A percentile compares a stretch with the other conserved stretches of the same genome.
These are phyloP conservation scores for Nephromyces sp. DNA, from an alignment of 169 alveolate genomes.

Conservation along the genomic window DNA sequence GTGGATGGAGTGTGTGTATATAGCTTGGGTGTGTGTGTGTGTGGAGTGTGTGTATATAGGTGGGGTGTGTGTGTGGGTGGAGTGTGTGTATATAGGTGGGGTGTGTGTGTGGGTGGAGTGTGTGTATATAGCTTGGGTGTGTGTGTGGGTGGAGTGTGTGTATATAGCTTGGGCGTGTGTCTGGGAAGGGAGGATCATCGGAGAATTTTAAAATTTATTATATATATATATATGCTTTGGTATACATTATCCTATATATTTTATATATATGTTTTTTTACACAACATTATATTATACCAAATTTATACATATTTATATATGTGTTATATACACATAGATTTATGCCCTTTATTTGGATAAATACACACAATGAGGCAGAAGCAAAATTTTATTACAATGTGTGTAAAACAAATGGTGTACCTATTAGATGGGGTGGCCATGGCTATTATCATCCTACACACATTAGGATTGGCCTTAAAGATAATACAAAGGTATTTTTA, in stretches of 20 bases:
- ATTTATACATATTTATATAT: neutral
- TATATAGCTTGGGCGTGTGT: too few relatives aligned
- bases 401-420: constrained; percentile 12
- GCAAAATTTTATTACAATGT: neutral
- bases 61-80: too few relatives aligned
- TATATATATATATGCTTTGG: neutral
- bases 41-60: too few relatives aligned
- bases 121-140: too few relatives aligned
- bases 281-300: too few relatives aligned
- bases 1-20: too few relatives aligned
- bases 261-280: too few relatives aligned
- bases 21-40: too few relatives aligned
- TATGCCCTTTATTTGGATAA: constrained; percentile 18
- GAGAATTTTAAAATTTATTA: neutral
- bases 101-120: too few relatives aligned
- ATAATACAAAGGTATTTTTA: neutral
- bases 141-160: too few relatives aligned
- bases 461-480: constrained; percentile 4
- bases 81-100: too few relatives aligned
- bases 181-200: neutral
- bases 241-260: neutral
- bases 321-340: neutral
- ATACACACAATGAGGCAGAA: neutral
- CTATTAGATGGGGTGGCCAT: constrained; percentile 19
- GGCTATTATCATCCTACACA: constrained; percentile 9